Conservation (phyloP, 2,329 filamentous ascomycete genomes). For the Diaporthe ampelina region DNA sequence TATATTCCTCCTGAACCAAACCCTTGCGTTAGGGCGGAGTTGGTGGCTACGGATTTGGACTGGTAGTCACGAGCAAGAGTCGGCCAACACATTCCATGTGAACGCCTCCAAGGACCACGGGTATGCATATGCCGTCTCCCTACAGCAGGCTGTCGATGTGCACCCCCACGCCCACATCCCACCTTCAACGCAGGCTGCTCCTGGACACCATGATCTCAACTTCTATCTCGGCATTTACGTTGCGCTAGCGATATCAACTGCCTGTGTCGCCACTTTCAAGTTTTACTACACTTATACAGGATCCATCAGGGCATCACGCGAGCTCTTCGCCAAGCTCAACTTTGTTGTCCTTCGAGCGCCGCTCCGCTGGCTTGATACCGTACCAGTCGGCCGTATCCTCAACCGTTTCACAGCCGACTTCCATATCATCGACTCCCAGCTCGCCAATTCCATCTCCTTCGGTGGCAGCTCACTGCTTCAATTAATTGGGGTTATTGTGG, state of each 20-base stretch:
- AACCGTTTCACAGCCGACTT: constrained; percentile 87
- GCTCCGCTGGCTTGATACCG: constrained; percentile 84
- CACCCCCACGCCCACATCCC: constrained; percentile 51
- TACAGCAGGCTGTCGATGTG: constrained; percentile 60
- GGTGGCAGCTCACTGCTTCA: constrained; percentile 72
- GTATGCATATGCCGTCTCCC: constrained; percentile 59
- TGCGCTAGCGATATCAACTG: constrained; percentile 68
- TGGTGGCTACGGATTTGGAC: constrained; percentile 79
- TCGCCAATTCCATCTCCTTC: constrained; percentile 74
- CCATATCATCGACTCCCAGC: constrained; percentile 76
- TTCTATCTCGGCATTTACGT: constrained; percentile 81
- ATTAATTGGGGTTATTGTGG: constrained; percentile 75
- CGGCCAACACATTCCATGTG: constrained; percentile 42
- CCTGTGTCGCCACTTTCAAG: constrained; percentile 71
- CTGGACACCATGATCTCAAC: constrained; percentile 57
- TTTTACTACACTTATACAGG: constrained; percentile 75
- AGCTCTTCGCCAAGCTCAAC: constrained; percentile 76
- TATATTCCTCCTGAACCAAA: constrained; percentile 69
- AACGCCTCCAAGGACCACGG: constrained; percentile 53
- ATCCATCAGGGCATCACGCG: constrained; percentile 77
- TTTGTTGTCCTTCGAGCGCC: constrained; percentile 78
- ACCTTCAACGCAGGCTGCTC: constrained; percentile 30
- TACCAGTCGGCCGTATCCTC: constrained; percentile 81
- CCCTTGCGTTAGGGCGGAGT: constrained; percentile 68
- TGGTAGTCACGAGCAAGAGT: constrained; percentile 55